Conservation (phyloP, 805 yeast genomes). For the Brettanomyces naardenensis region DNA sequence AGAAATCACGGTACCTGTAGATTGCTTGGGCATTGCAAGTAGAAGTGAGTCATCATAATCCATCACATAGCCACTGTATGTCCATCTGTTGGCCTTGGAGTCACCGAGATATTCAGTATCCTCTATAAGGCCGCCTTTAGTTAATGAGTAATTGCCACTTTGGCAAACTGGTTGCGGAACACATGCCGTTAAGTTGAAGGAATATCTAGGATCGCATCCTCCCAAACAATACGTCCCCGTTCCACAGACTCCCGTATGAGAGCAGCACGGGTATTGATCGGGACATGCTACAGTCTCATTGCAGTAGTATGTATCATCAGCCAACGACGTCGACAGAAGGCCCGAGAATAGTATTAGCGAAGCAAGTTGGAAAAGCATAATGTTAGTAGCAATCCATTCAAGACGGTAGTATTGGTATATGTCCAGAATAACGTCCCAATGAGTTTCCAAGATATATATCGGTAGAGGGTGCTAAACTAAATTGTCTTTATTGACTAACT, state of each 20-base stretch:
- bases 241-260: constrained; percentile 51
- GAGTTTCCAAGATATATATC: too few relatives aligned
- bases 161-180: constrained; percentile 80
- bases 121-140: constrained; percentile 20
- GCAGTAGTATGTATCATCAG: constrained; percentile 31
- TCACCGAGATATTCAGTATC: constrained; percentile 49
- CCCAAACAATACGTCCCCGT: constrained; percentile 57
- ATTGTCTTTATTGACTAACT: neutral
- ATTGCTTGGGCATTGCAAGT: constrained; percentile 70
- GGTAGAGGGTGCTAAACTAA: too few relatives aligned
- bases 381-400: too few relatives aligned
- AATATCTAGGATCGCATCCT: constrained; percentile 76
- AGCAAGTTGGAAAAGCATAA: too few relatives aligned
- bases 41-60: constrained; percentile 45
- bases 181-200: constrained; percentile 62
- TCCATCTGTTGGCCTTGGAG: constrained; percentile 59
- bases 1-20: constrained; percentile 74
- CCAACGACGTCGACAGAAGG: neutral
- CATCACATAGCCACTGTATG: constrained; percentile 51
- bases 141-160: constrained; percentile 35
- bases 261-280: constrained; percentile 75
- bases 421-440: too few relatives aligned
- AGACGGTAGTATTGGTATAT: too few relatives aligned
- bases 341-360: too few relatives aligned
- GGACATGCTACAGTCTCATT: constrained; percentile 58